phyloP scores from a whole-genome alignment of 2,329 filamentous ascomycete genomes.

The Parafenestella ontariensis region DNA sequence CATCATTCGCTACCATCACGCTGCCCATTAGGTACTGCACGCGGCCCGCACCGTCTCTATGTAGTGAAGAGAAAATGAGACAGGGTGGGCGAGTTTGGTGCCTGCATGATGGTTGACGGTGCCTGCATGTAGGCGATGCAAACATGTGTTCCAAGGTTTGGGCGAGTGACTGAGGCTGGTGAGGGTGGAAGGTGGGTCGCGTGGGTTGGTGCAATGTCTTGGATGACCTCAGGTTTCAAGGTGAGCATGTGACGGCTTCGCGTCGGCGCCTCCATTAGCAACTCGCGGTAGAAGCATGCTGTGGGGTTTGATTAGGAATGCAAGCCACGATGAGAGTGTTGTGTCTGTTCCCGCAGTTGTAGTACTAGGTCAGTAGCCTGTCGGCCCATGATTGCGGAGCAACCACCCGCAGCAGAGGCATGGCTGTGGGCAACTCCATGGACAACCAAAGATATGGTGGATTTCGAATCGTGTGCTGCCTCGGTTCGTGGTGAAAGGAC shows the following conservation, averaged over 20 bases:
- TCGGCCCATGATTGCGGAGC: too few species aligned
- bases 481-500: not conserved
- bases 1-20: constrained; percentile 31
- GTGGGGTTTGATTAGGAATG: not conserved
- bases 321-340: not conserved
- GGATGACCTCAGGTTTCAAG: constrained; percentile 35
- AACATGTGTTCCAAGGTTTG: constrained; percentile 35
- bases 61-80: constrained; percentile 26
- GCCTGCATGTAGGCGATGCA: constrained; percentile 34
- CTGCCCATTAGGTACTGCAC: constrained; percentile 17
- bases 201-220: constrained; percentile 40
- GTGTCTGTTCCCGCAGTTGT: too few species aligned
- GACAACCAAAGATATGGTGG: too few species aligned
- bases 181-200: constrained; percentile 32
- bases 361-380: too few species aligned
- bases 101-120: constrained; percentile 38
- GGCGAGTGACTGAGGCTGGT: constrained; percentile 38
- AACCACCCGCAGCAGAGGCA: too few species aligned
- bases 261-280: constrained; percentile 2
- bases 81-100: constrained; percentile 28
- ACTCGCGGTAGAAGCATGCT: not conserved
- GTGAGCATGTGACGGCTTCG: constrained; percentile 30
- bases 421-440: too few species aligned
- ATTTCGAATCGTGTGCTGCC: not conserved
- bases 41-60: constrained; percentile 18